phyloP scores from a whole-genome alignment of 2,329 filamentous ascomycete species.

The Pseudogymnoascus sp. region DNA sequence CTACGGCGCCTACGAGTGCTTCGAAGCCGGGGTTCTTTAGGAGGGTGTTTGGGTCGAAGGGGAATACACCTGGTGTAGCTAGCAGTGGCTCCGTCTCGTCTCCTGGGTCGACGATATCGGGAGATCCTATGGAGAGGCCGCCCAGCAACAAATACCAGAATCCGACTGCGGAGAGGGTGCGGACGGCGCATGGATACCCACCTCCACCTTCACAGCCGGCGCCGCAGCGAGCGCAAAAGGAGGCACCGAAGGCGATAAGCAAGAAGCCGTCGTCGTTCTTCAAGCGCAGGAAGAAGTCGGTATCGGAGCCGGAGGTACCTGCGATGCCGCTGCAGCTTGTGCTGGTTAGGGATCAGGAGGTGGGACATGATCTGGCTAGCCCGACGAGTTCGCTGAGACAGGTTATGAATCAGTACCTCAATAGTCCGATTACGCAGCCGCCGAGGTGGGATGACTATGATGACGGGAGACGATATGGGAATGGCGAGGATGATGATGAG shows the following conservation, averaged over 20 bases:
- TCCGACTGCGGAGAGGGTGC: neutral
- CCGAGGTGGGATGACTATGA: neutral
- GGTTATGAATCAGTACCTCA: slow-evolving; percentile 79
- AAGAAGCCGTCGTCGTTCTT: slow-evolving; percentile 97
- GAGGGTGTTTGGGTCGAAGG: slow-evolving; percentile 71
- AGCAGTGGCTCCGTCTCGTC: neutral
- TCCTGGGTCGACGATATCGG: neutral
- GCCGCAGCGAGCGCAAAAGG: neutral
- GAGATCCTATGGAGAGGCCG: neutral
- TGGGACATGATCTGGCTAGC: slow-evolving; percentile 33
- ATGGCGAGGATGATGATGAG: slow-evolving; percentile 15
- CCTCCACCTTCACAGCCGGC: slow-evolving; percentile 23
- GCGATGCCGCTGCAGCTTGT: slow-evolving; percentile 41
- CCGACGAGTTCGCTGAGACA: slow-evolving; percentile 74
- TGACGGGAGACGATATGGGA: neutral
- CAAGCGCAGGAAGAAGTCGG: slow-evolving; percentile 82
- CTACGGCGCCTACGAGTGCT: slow-evolving; percentile 42
- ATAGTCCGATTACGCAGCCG: slow-evolving; percentile 14
- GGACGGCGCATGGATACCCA: slow-evolving; percentile 9
- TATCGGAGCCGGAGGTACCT: slow-evolving; percentile 58
- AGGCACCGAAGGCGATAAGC: slow-evolving; percentile 43
- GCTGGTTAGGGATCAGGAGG: slow-evolving; percentile 13
- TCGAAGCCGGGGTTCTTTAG: slow-evolving; percentile 85
- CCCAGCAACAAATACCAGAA: neutral
- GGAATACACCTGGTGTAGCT: slow-evolving; percentile 27